A percentile compares a stretch with the other conserved stretches of the same genome.
Evolutionary conservation across 2,329 filamentous ascomycete genomes (phyloP).

Genomic region (Beauveria sp.): DNA sequence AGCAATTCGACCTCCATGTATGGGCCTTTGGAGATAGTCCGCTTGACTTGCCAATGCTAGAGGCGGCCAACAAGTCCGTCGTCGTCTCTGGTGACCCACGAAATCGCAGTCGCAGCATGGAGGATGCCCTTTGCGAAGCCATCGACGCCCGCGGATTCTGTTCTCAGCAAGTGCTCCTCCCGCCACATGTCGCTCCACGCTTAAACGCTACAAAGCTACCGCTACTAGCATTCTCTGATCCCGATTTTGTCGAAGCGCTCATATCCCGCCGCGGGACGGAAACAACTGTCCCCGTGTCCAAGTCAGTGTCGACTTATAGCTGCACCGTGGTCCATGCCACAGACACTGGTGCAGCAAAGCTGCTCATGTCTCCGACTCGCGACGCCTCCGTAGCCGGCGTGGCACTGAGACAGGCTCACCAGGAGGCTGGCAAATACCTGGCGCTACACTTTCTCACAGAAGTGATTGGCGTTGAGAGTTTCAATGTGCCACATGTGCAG

Average conservation of each 20-base stretch:
- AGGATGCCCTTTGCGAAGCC: conserved; percentile 31
- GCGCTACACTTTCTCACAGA: conserved; percentile 39
- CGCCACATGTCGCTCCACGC: conserved; percentile 28
- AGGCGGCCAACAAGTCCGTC: conserved; percentile 42
- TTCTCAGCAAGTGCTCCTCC: conserved; percentile 40
- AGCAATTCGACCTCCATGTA: conserved; percentile 34
- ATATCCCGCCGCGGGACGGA: not conserved
- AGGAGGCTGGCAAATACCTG: conserved; percentile 43
- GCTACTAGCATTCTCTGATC: not conserved
- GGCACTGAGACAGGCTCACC: conserved; percentile 40
- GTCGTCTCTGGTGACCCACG: conserved; percentile 45
- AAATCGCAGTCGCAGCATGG: conserved; percentile 45
- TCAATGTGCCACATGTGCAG: conserved; percentile 44
- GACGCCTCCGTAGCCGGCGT: conserved; percentile 39
- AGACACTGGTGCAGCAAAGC: conserved; percentile 32
- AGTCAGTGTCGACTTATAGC: not conserved
- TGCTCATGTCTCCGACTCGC: conserved; percentile 47
- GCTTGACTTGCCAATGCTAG: conserved; percentile 51
- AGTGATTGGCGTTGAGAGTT: conserved; percentile 42
- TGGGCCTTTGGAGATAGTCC: conserved; percentile 54
- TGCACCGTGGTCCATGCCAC: conserved; percentile 30
- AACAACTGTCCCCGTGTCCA: not conserved
- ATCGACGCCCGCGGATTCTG: conserved; percentile 32
- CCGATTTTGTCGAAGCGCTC: not conserved
- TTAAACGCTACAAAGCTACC: conserved; percentile 37